Evolutionary conservation across 345 rosid species (phyloP), one percentile per base, ranked within the genome.

Genomic region (Populus alba): DNA sequence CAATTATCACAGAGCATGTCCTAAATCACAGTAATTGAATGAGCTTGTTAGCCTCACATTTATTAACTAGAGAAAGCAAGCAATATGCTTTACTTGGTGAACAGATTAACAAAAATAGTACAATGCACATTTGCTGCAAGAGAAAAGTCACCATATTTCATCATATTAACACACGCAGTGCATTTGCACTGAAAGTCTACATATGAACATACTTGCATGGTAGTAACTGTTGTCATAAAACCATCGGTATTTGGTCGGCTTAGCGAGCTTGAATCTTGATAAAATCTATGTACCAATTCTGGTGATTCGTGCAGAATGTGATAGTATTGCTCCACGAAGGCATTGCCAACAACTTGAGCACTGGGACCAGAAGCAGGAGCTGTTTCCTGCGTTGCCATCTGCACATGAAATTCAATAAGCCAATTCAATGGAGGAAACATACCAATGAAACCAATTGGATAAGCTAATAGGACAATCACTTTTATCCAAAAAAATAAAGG

Each of bases 351-450:
- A 47, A 77, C 70, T 29, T 77, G 59, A 66, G 84, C 77, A 66
- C 59, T 67, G 3, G 95, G 87, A 33, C 82, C 81, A 31, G 79
- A 76, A 53, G 82, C 81, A 73, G 94, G 75, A 85, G 76, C 82
- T 31, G 87, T 83, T 83, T 87, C 91, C 86, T 86, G 90, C 75
- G 78, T 81, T 72, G 92, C 92, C 94, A 89, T 90, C 93, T 88
- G 62, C 66, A 74, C 1, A 75, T 11, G 47, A 66, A 75, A 25
- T 45, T 74, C 74, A 66, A 49, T 13, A 33, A 7, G 13, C 45
- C 33, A 15, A 69, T 29, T 70, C 25, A 35, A 55, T 3, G 20
- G 33, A 47, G 3, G 47, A 63, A 77, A 10, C 43, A 29, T 51
- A 51, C 1, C 15, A 9, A 25, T 63, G 7, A 23, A 68, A 62